Evolutionary conservation across 805 yeast genomes (phyloP), one percentile per base, ranked within the genome.

Genomic region (Ogataea pilisensis): DNA sequence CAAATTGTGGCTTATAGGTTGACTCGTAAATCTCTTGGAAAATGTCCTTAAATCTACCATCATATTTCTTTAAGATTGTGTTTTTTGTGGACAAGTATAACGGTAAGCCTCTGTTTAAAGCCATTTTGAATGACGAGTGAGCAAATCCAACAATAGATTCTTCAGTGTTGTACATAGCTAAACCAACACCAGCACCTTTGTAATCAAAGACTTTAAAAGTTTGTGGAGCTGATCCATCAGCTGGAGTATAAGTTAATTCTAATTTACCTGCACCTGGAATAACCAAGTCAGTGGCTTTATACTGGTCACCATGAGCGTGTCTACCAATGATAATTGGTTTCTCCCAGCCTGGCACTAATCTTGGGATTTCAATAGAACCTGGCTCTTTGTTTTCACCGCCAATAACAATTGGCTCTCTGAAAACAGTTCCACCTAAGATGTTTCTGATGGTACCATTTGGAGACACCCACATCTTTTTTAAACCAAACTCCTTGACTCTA

Each of bases 371-470:
- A 25, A 60, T 46, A 21, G 51, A 51, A n/a, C 57, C 58, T 6
- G 52, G 42, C 20, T 42, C 38, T 35, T 52, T 54, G 43, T 87
- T 88, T 26, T 58, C 65, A 22, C 36, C 36, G 8, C 28, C 35
- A 55, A 91, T 87, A 39, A 91, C 87, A 63, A 91, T 91, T 47
- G 97, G 96, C 69, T 90, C 98, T 60, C 98, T 79, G 76, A 91
- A 91, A 34, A 91, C 96, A 22, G 97, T 91, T 45, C 98, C 98
- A 37, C 96, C 96, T 45, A 91, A 72, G 47, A 91, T 83, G 71
- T 91, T 91, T 69, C 98, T 82, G 63, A 91, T 86, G 37, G 98
- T 91, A 45, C 98, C 98, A 67, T 91, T 91, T 49, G 98, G 98
- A 13, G 96, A 87, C 45, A 84, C 75, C 97, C 97, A 91, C 98